Evolutionary conservation across 2,329 filamentous ascomycete species (phyloP), one percentile per base, ranked within the genome.

Genomic region (Lachnellula subtilissima): DNA sequence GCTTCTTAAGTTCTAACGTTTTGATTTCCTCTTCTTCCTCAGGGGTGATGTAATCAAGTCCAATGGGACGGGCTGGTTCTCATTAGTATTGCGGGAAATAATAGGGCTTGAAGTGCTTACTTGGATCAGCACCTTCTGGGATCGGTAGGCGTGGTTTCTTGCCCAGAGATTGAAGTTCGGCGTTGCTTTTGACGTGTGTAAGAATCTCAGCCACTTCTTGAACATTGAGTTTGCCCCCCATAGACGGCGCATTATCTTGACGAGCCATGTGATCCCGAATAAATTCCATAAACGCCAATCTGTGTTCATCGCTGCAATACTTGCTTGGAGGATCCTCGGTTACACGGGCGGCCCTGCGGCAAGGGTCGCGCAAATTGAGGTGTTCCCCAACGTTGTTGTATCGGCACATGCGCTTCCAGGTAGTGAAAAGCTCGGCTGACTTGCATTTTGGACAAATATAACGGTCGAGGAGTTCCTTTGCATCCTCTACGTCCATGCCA

Each of bases 401-500:
- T 28, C 68, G 62, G 43, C 68, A 70, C 54, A 70, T 64, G 12
- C 64, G 67, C 59, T 68, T 69, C 57, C 60, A 70, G 8, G 64
- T 69, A 2, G 68, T 70, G 22, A 61, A 60, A 7, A 58, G 54
- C 1, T 52, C 59, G 15, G 60, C 57, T 1, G 59, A 65, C 17
- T 57, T 59, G 47, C 68, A 70, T 22, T 66, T 65, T 15, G 60
- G 58, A 52, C 68, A 70, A 48, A 69, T 65, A 45, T 66, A 70
- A 8, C 61, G 62, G 55, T 69, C 67, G n/a, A 69, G 57, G 12
- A 70, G 60, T 39, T 67, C 61, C 40, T 61, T 65, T 19, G 66
- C 64, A 50, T 69, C 67, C 1, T 59, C 61, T 14, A 65, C 63
- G 25, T 66, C 56, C 35, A 70, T 61, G 37, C 60, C 54, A 39